A percentile compares a stretch with the other conserved stretches of the same genome.
These are phyloP conservation scores for Phlyctochytrium planicorne DNA, from an alignment of 192 early-diverging fungal species.

Conservation along the genomic window DNA sequence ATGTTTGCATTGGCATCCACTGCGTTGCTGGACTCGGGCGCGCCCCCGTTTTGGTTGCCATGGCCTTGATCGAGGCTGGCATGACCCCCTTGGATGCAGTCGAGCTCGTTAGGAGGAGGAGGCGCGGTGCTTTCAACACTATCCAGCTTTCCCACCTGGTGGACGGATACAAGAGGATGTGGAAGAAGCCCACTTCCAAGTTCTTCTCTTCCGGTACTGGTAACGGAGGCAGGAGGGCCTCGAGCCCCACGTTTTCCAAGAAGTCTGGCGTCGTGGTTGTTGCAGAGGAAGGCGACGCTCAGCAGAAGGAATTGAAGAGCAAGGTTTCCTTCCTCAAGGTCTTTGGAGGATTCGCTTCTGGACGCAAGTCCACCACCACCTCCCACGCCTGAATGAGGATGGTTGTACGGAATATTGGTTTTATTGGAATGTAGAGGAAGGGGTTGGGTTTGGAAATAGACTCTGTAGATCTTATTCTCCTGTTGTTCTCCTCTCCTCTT, in stretches of 20 bases:
- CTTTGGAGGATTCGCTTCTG: constrained; percentile 8
- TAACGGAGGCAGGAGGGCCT: background rate
- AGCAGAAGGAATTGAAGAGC: background rate
- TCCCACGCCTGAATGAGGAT: no score
- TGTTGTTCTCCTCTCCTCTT: no score
- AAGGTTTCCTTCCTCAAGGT: background rate
- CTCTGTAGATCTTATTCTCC: no score
- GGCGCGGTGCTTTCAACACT: constrained; percentile 78
- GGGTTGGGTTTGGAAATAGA: no score
- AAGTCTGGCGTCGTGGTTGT: background rate
- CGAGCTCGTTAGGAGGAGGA: constrained; percentile 62
- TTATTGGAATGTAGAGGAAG: no score
- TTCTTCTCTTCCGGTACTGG: background rate
- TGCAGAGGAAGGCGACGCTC: background rate
- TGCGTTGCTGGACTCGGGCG: constrained; percentile 95
- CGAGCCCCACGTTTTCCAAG: background rate
- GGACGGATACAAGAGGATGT: constrained; percentile 50
- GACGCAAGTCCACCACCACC: no score
- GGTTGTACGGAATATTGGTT: no score
- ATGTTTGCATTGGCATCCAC: constrained; percentile 56
- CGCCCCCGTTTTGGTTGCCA: constrained; percentile 87
- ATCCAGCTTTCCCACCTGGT: constrained; percentile 63
- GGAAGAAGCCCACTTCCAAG: constrained; percentile 8
- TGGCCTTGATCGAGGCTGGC: constrained; percentile 79
- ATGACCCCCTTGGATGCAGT: constrained; percentile 76